Evolutionary conservation across 148 eudicot genomes (phyloP), one percentile per base, ranked within the genome.

Genomic region (Hydrangea macrophylla): DNA sequence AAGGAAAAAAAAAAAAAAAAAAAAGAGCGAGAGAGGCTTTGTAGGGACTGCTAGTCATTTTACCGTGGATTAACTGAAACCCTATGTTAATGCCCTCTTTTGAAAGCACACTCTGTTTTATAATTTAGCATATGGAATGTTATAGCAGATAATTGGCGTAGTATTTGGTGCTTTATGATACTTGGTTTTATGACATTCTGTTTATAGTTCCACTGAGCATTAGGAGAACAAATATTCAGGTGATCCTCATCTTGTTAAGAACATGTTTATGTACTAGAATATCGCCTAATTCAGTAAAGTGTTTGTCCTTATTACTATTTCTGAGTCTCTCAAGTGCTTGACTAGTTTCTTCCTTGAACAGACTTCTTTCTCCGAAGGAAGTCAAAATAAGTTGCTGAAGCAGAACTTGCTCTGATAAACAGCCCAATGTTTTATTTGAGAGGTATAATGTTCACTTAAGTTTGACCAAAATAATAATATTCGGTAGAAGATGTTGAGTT

Each of bases 361-460:
- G 54, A 62, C 31, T 40, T 62, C 66, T 62, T 25, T 23, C 3
- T 42, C 13, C 50, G 17, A 40, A 39, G 66, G 66, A 62, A 62
- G 66, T 62, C 66, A 62, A 62, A n/a, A 37, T 30, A 25, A 37
- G 0, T 9, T 33, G 30, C 10, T 20, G 20, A 36, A 62, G 6
- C 1, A 18, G 17, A 17, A 10, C 50, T 42, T 12, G 50, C 50
- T 42, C 13, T 42, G 50, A 10, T 42, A 42, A n/a, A 42, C 50
- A 11, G 18, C 18, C 11, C 8, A 35, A 35, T 8, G 5, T 35
- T 8, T 35, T 35, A 42, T 12, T 42, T 42, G 17, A 10, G 50
- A 12, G 13, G 13, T 42, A 42, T 42, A 42, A 10, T 42, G 50
- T 11, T 42, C 1, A 3, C 50, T 42, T 10, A 42, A 42, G 15